Percentiles rank a stretch among this genome's conserved stretches.
phyloP scores from a whole-genome alignment of 306 rosid genomes.

The Canavalia gladiata region DNA sequence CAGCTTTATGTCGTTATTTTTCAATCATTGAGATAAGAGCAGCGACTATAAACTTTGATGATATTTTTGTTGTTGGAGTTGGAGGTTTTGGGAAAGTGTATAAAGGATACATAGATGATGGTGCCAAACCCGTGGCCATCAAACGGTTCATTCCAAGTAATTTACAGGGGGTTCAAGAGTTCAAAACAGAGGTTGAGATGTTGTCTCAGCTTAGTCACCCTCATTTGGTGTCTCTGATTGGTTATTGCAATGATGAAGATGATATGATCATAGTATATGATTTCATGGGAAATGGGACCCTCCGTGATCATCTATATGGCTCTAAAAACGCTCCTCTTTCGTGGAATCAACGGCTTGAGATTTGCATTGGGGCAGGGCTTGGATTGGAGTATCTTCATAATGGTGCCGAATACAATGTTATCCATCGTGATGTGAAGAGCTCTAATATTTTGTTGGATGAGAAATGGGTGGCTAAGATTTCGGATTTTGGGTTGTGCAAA shows the following conservation, averaged over 20 bases:
- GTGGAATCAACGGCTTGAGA: conserved; percentile 47
- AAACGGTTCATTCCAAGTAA: conserved; percentile 23
- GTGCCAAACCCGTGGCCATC: conserved; percentile 2
- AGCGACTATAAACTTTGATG: conserved; percentile 47
- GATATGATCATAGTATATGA: conserved; percentile 55
- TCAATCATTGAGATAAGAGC: conserved; percentile 33
- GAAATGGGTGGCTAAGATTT: conserved; percentile 54
- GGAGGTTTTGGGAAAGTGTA: conserved; percentile 52
- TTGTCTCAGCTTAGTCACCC: conserved; percentile 36
- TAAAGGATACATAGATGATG: conserved; percentile 39
- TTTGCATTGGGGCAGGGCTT: conserved; percentile 34
- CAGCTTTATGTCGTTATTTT: conserved; percentile 28
- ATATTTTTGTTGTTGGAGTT: background rate
- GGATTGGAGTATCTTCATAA: conserved; percentile 59
- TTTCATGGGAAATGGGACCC: conserved; percentile 47
- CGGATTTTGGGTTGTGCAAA: conserved; percentile 52
- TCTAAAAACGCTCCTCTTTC: background rate
- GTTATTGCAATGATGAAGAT: conserved; percentile 33
- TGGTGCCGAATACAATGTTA: conserved; percentile 43
- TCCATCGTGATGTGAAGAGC: conserved; percentile 66
- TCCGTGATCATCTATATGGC: conserved; percentile 48
- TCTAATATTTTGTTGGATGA: conserved; percentile 56
- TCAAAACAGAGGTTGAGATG: conserved; percentile 41
- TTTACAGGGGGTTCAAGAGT: conserved; percentile 36
- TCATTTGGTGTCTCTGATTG: conserved; percentile 39